Base-by-base conservation (phyloP, 208 protist species). In the Leishmania lainsoni region DNA sequence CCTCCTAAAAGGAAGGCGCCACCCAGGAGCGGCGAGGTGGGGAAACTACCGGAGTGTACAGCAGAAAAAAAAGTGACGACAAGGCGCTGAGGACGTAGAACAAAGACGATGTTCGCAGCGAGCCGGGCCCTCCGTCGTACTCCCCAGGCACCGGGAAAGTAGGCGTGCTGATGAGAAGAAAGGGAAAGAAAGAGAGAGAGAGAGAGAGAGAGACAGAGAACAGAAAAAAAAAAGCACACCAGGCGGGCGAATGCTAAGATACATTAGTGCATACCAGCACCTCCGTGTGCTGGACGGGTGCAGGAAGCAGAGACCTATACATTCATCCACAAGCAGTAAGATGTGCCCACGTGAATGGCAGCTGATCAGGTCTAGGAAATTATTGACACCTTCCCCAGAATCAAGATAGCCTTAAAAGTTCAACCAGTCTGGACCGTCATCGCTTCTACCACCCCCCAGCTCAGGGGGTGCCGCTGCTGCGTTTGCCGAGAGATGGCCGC, bases 361-460 rank as follows among this genome's bases (percentile, higher is more conserved):
- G 10, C 32, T 26, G 39, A 0, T 71, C 3, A 22, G 4, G 17
- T n/a, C 39, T 17, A 48, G 5, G 32, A 20, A 22, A 10, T 32
- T 16, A 72, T 48, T 3, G 17, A 32, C 8, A 49, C 14, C 42
- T 51, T 26, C 22, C 22, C 17, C 3, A 26, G 45, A 8, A 29
- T 52, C 22, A 17, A 22, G 22, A 39, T 17, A 42, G 29, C 68
- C 14, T 72, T 86, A 92, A 52, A 92, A 92, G 39, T 92, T 84
- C 17, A 93, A 63, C 87, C 87, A 89, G 35, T 85, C 85, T 48
- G 85, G 87, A 10, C 80, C 88, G 58, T 87, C 88, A 26, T 86
- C 87, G 49, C 83, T 85, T 32, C 83, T 84, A 56, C 66, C 79
- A 59, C 69, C 76, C 75, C 68, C 83, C 61, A 61, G 51, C 22